These are phyloP conservation scores for Panicum virgatum DNA, from an alignment of 202 grass and related monocot genomes.

Conservation along the genomic window DNA sequence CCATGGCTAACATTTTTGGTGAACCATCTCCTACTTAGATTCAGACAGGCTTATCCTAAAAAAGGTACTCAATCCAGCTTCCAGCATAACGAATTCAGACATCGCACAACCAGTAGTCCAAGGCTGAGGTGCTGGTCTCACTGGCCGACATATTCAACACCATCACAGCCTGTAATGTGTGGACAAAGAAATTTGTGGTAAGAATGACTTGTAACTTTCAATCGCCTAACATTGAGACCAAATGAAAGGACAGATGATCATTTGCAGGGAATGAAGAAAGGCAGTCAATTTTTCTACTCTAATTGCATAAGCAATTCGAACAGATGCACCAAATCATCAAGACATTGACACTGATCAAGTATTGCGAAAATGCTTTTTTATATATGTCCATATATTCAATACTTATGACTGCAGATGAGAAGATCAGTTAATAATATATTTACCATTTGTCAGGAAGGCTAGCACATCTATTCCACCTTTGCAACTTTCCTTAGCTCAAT, in stretches of 20 bases:
- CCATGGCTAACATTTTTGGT: not conserved
- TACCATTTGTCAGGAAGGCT: conserved; percentile 6
- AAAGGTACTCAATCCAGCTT: not conserved
- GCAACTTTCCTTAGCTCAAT: conserved; percentile 92
- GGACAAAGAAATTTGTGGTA: not conserved
- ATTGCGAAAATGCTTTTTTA: not conserved
- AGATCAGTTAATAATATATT: not conserved
- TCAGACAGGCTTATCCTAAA: not conserved
- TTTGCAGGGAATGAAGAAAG: not conserved
- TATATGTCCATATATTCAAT: not conserved
- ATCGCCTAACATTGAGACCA: not conserved
- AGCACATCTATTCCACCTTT: conserved; percentile 63
- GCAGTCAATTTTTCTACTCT: not conserved
- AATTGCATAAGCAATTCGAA: not conserved
- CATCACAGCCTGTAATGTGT: not conserved
- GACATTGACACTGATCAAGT: not conserved
- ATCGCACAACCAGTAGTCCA: not conserved
- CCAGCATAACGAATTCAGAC: not conserved
- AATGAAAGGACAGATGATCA: not conserved
- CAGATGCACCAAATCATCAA: not conserved
- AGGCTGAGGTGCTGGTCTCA: not conserved
- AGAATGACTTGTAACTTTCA: not conserved
- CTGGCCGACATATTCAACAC: not conserved
- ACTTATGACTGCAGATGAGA: not conserved
- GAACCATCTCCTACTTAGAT: not conserved